Conservation (phyloP, 345 rosid genomes). For the Laguncularia racemosa region DNA sequence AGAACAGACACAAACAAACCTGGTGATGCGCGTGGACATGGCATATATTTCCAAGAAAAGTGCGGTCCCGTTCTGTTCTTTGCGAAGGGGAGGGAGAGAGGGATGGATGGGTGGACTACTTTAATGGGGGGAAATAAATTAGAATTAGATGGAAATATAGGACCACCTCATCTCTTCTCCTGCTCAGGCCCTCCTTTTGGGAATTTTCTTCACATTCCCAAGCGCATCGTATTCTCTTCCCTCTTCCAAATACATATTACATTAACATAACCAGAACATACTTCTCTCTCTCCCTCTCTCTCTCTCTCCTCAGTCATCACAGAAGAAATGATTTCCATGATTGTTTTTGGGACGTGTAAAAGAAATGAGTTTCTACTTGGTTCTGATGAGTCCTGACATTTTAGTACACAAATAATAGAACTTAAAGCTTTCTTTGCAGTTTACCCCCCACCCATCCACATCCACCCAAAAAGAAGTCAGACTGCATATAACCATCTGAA, state of each 20-base stretch:
- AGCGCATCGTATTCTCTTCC: slow-evolving; percentile 11
- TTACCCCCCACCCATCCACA: slow-evolving; percentile 2
- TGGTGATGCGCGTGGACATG: slow-evolving; percentile 32
- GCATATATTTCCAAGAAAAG: slow-evolving; percentile 17
- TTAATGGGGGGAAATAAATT: slow-evolving; percentile 39
- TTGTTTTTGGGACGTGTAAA: too few relatives aligned
- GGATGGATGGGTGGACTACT: slow-evolving; percentile 34
- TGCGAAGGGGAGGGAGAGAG: neutral
- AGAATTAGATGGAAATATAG: slow-evolving; percentile 41
- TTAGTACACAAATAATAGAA: neutral
- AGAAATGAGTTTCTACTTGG: too few relatives aligned
- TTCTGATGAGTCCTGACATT: too few relatives aligned
- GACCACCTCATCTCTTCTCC: slow-evolving; percentile 73
- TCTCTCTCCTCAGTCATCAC: too few relatives aligned
- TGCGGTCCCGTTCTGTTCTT: slow-evolving; percentile 31
- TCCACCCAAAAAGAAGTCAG: slow-evolving; percentile 11
- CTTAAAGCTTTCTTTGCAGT: neutral
- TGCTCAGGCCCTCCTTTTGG: slow-evolving; percentile 42
- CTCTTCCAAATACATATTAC: too few relatives aligned
- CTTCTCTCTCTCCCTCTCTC: too few relatives aligned
- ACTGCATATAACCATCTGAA: slow-evolving; percentile 46
- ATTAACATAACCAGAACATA: too few relatives aligned
- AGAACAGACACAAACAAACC: too few relatives aligned
- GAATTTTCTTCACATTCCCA: slow-evolving; percentile 15
- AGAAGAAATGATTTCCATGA: too few relatives aligned